A percentile compares a stretch with the other conserved stretches of the same genome.
These are phyloP conservation scores for Fusarium sp. DNA, from an alignment of 2,329 filamentous ascomycete genomes.

Conservation along the genomic window DNA sequence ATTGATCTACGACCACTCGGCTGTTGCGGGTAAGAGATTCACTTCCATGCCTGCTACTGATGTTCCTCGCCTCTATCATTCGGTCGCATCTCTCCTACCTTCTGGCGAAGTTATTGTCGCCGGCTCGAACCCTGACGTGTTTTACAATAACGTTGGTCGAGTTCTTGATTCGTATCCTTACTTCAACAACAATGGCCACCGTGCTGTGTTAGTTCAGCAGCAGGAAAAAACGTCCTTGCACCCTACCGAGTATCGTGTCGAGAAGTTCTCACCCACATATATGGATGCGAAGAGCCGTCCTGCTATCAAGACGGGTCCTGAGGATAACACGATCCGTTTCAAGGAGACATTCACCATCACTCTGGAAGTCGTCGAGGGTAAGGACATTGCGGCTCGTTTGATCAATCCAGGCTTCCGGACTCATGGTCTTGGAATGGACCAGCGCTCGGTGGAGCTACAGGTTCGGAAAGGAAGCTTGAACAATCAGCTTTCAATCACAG, in stretches of 20 bases:
- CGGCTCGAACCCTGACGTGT: neutral
- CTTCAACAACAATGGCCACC: neutral
- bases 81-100: neutral
- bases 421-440: neutral
- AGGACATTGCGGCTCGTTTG: neutral
- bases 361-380: neutral
- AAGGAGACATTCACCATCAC: neutral
- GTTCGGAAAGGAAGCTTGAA: neutral
- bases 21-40: neutral
- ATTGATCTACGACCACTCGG: neutral
- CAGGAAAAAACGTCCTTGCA: neutral
- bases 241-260: neutral
- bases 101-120: neutral
- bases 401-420: neutral
- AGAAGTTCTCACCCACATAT: neutral
- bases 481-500: neutral
- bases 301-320: neutral
- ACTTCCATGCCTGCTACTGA: neutral
- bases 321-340: neutral
- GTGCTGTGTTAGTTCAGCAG: neutral
- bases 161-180: neutral
- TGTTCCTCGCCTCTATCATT: neutral
- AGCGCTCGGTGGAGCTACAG: neutral
- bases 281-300: neutral
- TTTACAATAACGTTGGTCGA: neutral